Base-by-base conservation (phyloP, 192 early-diverging fungal genomes). In the Chytriomyces hyalinus region DNA sequence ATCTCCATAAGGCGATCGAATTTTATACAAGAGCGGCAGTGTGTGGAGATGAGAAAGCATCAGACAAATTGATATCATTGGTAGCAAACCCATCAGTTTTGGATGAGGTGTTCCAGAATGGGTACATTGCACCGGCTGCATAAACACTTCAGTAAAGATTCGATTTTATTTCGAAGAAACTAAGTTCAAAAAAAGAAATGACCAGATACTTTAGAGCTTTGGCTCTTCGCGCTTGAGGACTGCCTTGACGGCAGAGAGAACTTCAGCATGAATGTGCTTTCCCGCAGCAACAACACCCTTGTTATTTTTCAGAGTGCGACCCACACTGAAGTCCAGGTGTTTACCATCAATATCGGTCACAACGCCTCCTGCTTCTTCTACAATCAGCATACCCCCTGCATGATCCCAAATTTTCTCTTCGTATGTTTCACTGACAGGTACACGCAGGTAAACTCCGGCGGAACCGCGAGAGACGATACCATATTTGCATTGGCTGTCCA, bases 371-470 rank as follows among this genome's bases (percentile, higher is more conserved):
- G 97, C 95, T 79, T 99, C 98, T 6, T 86, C 78, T 17, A 99
- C 89, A 69, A 99, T 80, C 9, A 99, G 81, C 76, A 89, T 89
- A 13, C 98, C 98, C 3, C 93, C 92, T 49, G 94, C 98, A 84
- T 99, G 98, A 82, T 99, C 98, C 98, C 98, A 99, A 80, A 98
- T 99, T 87, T 98, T 99, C 75, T 99, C 98, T 57, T 92, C 88
- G 80, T 99, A 99, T 22, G 88, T 87, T 2, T 82, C 88, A 57
- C 87, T 87, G 60, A 88, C 88, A 6, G 95, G 96, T n/a, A 98
- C 67, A 36, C 98, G 84, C 51, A 99, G 82, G 77, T 98, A 97
- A 28, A 98, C 94, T 61, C 94, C 92, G 1, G 96, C 96, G 84
- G 98, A 93, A 43, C 97, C 98, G 70, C 97, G 86, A 1, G 96